Base-by-base conservation (phyloP, 163 green algal genomes). In the Chlorella variabilis region DNA sequence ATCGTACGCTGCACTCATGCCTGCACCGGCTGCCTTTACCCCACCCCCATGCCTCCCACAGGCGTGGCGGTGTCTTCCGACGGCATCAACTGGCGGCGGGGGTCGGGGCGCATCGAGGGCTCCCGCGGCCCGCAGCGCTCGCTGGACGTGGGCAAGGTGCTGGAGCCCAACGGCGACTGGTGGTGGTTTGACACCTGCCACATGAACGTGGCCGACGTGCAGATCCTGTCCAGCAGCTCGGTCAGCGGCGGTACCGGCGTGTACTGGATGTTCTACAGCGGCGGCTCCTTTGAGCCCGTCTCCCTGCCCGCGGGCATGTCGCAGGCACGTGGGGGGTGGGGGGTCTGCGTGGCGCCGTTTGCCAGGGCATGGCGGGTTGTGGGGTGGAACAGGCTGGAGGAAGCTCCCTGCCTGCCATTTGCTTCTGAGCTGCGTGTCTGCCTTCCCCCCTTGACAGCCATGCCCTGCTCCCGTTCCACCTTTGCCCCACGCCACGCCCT, bases 201-300 rank as follows among this genome's bases (percentile, higher is more conserved):
- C 85, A 36, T 98, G 49, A 51, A 84, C 15, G 91, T 94, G 3
- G 93, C 87, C 17, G 96, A 99, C 83, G 95, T 99, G 36, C 94
- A 97, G 92, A 94, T 98, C 45, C 81, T 98, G 34, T 93, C 88
- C 66, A 78, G 83, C 79, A 86, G 79, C 85, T 89, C 84, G 27
- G 89, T 94, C 4, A 86, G 87, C 68, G 73, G 63, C 34, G 91
- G 91, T 20, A 87, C 90, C 20, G 96, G 96, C 4, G 95, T 99
- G 23, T 98, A 98, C 86, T 99, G 96, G 96, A 98, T 98, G 92
- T 99, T 97, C 84, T 99, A 99, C 87, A 84, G 80, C 2, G 96
- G 96, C 0, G 92, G 89, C 8, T 88, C 90, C 86, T 96, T 90
- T 65, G 93, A 97, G 83, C 66, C 88, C 0, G 85, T 91, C 7